Percentiles rank a stretch among this genome's conserved stretches.
Conservation (phyloP, 257 asterid genomes). For the Gentiana macrophylla region DNA sequence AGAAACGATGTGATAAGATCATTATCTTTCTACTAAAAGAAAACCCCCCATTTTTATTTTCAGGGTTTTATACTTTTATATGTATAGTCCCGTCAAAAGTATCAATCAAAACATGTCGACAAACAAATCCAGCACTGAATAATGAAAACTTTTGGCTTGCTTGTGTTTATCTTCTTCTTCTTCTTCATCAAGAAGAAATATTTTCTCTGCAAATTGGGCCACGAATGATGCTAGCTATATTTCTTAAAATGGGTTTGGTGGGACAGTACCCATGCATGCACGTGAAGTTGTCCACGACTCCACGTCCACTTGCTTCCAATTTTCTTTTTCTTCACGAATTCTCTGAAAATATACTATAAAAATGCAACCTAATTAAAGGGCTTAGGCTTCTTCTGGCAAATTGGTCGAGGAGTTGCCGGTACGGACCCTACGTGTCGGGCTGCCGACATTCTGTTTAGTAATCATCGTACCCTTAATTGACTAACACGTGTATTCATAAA, state of each 20-base stretch:
- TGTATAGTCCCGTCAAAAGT: too few relatives aligned
- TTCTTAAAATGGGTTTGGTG: too few relatives aligned
- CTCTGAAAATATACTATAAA: neutral
- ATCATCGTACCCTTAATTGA: conserved; percentile 21
- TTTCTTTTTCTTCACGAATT: conserved; percentile 1
- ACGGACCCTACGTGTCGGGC: conserved; percentile 33
- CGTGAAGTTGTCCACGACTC: conserved; percentile 64
- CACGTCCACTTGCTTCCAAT: conserved; percentile 28
- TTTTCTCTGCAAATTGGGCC: neutral
- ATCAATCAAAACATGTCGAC: too few relatives aligned
- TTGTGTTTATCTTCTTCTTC: conserved; percentile 10
- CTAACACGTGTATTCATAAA: conserved; percentile 41
- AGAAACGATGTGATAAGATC: too few relatives aligned
- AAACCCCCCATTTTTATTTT: too few relatives aligned
- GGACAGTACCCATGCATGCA: conserved; percentile 22
- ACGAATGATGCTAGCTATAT: neutral
- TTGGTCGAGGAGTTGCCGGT: conserved; percentile 12
- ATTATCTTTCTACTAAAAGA: too few relatives aligned
- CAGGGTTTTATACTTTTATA: too few relatives aligned
- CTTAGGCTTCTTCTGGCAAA: neutral
- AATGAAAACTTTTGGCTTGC: neutral
- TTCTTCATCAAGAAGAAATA: too few relatives aligned
- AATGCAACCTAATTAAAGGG: neutral
- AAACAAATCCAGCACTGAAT: conserved; percentile 8
- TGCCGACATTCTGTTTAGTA: conserved; percentile 18